Evolutionary conservation across 495 filamentous ascomycete species (phyloP).

Genomic region (Annulohypoxylon moriforme): DNA sequence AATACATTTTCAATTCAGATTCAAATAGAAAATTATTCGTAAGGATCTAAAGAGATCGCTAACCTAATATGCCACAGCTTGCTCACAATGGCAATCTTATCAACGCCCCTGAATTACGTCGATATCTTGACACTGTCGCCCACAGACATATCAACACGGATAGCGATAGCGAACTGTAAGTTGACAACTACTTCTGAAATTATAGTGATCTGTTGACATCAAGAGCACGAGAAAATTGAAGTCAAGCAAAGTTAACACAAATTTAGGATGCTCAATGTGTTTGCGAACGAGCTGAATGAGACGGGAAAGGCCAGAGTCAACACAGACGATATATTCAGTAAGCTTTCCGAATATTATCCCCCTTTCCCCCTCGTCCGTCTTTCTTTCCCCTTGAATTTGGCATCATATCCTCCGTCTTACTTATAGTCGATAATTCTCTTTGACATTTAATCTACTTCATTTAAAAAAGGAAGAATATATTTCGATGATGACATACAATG

Average conservation of each 20-base stretch:
- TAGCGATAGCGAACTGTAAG: slow-evolving; percentile 79
- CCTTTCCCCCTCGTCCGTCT: slow-evolving; percentile 11
- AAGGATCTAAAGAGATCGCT: neutral
- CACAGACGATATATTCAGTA: slow-evolving; percentile 85
- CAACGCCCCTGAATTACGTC: slow-evolving; percentile 83
- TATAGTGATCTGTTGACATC: too few species aligned
- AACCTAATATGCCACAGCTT: slow-evolving; percentile 15
- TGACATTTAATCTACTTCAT: too few species aligned
- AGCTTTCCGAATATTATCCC: slow-evolving; percentile 58
- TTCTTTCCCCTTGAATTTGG: neutral
- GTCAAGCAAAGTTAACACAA: neutral
- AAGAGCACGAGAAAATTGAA: neutral
- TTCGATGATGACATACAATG: neutral
- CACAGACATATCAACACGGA: slow-evolving; percentile 98
- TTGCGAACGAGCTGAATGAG: slow-evolving; percentile 92
- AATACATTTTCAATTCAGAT: too few species aligned
- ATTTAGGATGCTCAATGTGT: slow-evolving; percentile 83
- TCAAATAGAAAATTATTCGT: neutral
- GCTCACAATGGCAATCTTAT: slow-evolving; percentile 91
- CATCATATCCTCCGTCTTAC: too few species aligned
- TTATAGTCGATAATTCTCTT: too few species aligned
- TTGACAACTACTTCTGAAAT: neutral
- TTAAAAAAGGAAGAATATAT: slow-evolving; percentile 46
- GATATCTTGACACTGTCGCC: slow-evolving; percentile 85
- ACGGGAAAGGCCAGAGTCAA: slow-evolving; percentile 97